A percentile compares a stretch with the other conserved stretches of the same genome.
phyloP scores from a whole-genome alignment of 108 stramenopile genomes.

The Mediolabrus comicus region DNA sequence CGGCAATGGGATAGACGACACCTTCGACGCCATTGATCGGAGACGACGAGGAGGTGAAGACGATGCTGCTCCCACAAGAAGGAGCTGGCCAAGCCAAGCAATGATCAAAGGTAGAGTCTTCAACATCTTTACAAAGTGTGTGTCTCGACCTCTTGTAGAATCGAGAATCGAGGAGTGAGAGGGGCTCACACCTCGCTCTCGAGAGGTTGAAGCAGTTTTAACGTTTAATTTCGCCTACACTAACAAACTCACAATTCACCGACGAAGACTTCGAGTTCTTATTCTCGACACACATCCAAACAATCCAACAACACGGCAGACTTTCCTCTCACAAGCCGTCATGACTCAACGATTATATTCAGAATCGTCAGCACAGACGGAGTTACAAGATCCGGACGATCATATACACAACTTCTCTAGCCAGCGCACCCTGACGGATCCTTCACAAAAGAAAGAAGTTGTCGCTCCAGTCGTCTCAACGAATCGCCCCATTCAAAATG shows the following conservation, averaged over 20 bases:
- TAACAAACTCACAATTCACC: too few relatives aligned
- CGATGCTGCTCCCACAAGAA: neutral
- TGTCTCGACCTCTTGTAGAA: too few relatives aligned
- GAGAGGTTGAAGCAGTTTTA: too few relatives aligned
- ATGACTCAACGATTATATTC: neutral
- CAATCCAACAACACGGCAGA: neutral
- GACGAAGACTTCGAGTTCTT: neutral
- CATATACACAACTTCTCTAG: neutral
- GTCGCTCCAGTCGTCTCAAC: too few relatives aligned
- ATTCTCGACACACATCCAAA: neutral
- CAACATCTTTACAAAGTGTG: too few relatives aligned
- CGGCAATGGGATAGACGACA: neutral
- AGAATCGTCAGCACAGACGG: slow-evolving; percentile 14
- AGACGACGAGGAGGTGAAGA: neutral
- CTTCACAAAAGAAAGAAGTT: too few relatives aligned
- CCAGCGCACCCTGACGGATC: slow-evolving; percentile 1
- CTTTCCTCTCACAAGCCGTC: too few relatives aligned
- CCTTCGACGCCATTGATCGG: neutral
- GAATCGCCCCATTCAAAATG: neutral
- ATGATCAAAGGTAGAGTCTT: too few relatives aligned
- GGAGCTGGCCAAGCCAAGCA: neutral
- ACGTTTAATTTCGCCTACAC: too few relatives aligned
- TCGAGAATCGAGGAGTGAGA: too few relatives aligned
- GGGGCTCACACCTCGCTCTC: too few relatives aligned
- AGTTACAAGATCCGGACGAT: neutral